Evolutionary conservation across 768 basidiomycete species (phyloP), one percentile per base, ranked within the genome.

Genomic region (Auricularia cornea): DNA sequence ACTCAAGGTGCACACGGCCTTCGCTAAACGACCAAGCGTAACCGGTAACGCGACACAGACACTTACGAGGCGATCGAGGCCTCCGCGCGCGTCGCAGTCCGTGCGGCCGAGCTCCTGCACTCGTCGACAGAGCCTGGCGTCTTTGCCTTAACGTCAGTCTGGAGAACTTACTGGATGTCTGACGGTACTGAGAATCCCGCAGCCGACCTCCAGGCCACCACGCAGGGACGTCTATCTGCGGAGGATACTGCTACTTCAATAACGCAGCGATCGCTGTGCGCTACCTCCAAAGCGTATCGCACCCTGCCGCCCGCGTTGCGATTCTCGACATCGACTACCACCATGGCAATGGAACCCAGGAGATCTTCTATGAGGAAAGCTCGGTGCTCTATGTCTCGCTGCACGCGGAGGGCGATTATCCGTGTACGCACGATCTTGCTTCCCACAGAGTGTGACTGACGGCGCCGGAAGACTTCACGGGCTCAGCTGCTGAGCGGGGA

Each of bases 281-380:
- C 10, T 70, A 66, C 52, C 66, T 73, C 10, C 73, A 73, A 41
- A 41, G 62, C 26, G 26, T 48, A 26, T 28, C 23, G 23, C 12
- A 38, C 23, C 23, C 29, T 40, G 14, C 31, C 54, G 18, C 48
- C 5, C n/a, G 62, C 16, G 64, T 71, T 3, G 75, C 74, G 8
- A 72, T 76, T 35, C 69, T 76, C 32, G 75, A 77, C 64, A 67
- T 77, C 35, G 75, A 77, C 60, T 77, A 74, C 62, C 75, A 76
- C 41, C 76, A 75, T 60, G 75, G 76, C 6, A 76, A 76, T 48
- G 75, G 72, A n/a, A 70, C 66, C 40, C 75, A 70, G 64, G 67
- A 70, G 62, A 70, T 72, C 31, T 74, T 75, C 60, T 75, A 72
- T 62, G 62, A 66, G 3, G 74, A 76, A 59, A 64, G 69, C 2